These are phyloP conservation scores for Cotoneaster glaucophyllus DNA, from an alignment of 306 rosid species.

Conservation along the genomic window DNA sequence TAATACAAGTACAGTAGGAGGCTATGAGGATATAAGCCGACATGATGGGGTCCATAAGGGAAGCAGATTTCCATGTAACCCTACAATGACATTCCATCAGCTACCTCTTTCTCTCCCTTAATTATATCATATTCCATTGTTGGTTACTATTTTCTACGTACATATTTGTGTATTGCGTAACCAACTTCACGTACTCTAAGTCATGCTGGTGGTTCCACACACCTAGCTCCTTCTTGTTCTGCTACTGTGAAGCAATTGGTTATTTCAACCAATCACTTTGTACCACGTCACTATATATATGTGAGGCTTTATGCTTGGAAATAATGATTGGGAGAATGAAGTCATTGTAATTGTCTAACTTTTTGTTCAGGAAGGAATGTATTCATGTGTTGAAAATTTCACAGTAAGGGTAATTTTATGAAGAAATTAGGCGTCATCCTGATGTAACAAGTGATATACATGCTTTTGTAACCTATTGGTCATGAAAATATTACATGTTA, in stretches of 20 bases:
- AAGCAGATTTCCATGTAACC: conserved; percentile 69
- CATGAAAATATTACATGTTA: background rate
- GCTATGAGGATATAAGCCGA: conserved; percentile 31
- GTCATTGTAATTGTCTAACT: background rate
- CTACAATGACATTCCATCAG: conserved; percentile 76
- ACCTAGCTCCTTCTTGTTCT: conserved; percentile 18
- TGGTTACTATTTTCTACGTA: conserved; percentile 65
- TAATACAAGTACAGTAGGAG: conserved; percentile 16
- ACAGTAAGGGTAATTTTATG: background rate
- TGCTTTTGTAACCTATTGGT: background rate
- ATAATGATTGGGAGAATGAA: background rate
- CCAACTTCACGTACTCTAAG: conserved; percentile 37
- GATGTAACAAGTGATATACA: background rate
- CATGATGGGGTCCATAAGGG: conserved; percentile 46
- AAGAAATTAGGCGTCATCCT: background rate
- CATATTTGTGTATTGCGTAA: conserved; percentile 43
- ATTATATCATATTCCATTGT: background rate
- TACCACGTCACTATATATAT: background rate
- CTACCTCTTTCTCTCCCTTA: conserved; percentile 18
- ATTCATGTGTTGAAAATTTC: background rate
- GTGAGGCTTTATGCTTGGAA: background rate
- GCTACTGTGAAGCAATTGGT: background rate
- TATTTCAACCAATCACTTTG: background rate
- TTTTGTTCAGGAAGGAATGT: background rate
- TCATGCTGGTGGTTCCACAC: conserved; percentile 49